Percentiles rank a stretch among this genome's conserved stretches.
Conservation (phyloP, 306 rosid genomes). For the Quercus robur region DNA sequence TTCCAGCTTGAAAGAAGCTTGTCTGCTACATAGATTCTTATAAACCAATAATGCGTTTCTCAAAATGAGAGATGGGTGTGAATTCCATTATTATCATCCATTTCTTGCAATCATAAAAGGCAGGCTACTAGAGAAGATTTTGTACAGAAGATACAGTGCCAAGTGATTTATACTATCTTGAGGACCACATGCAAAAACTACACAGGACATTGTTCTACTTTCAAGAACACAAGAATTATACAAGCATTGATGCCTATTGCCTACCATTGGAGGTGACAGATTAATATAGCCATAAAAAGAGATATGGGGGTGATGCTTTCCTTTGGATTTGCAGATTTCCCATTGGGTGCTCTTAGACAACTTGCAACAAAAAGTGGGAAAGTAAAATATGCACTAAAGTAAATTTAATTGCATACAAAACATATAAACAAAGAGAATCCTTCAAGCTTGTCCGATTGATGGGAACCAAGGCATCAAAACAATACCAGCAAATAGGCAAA, state of each 20-base stretch:
- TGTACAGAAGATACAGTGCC: conserved; percentile 5
- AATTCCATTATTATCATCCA: conserved; percentile 18
- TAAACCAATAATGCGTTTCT: background rate
- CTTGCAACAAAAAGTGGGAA: conserved; percentile 23
- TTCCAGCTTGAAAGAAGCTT: background rate
- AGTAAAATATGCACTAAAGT: conserved; percentile 13
- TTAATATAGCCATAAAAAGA: conserved; percentile 18
- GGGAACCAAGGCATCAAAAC: conserved; percentile 42
- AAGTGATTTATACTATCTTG: background rate
- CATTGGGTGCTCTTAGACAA: conserved; percentile 33
- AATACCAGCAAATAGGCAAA: conserved; percentile 27
- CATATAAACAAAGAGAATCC: conserved; percentile 34
- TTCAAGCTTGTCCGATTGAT: conserved; percentile 44
- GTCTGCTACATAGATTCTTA: background rate
- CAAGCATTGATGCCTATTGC: conserved; percentile 1
- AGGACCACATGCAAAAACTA: conserved; percentile 11
- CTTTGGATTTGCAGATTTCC: conserved; percentile 26
- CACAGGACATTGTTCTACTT: background rate
- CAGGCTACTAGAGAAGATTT: conserved; percentile 22
- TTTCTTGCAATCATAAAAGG: conserved; percentile 14
- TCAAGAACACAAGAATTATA: background rate
- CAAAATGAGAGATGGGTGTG: background rate
- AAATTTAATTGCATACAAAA: conserved; percentile 16
- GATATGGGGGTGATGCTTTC: conserved; percentile 23
- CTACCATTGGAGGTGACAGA: conserved; percentile 22